These are phyloP conservation scores for Fusarium robinianum DNA, from an alignment of 2,329 filamentous ascomycete species.

Conservation along the genomic window DNA sequence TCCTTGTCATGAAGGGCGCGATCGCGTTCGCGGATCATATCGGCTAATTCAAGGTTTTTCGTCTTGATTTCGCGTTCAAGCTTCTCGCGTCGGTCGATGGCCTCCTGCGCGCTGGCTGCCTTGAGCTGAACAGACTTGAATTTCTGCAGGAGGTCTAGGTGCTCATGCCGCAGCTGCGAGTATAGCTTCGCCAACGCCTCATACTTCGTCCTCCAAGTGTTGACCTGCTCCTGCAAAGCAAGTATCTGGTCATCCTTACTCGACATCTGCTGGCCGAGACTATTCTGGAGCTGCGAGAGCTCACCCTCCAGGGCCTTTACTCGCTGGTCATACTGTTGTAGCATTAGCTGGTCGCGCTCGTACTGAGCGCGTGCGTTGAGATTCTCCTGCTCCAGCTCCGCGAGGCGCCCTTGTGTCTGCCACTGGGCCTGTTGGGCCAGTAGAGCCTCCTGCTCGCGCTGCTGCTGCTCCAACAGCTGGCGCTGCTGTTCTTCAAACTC, in stretches of 20 bases:
- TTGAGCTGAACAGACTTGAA: conserved; percentile 97
- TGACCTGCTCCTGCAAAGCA: conserved; percentile 93
- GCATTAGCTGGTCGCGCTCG: conserved; percentile 94
- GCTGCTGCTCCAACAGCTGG: conserved; percentile 83
- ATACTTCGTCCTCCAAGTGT: conserved; percentile 97
- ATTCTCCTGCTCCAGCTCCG: conserved; percentile 94
- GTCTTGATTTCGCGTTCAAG: conserved; percentile 98
- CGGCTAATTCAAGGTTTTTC: conserved; percentile 97
- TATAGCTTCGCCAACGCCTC: conserved; percentile 96
- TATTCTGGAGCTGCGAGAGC: conserved; percentile 78
- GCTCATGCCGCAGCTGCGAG: conserved; percentile 92
- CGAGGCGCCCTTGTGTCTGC: conserved; percentile 94
- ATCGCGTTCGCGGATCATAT: conserved; percentile 98
- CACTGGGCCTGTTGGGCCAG: conserved; percentile 86
- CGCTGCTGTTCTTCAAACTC: conserved; percentile 98
- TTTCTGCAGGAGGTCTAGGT: conserved; percentile 91
- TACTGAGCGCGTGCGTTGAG: conserved; percentile 93
- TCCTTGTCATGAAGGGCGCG: conserved; percentile 93
- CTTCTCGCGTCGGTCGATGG: conserved; percentile 92
- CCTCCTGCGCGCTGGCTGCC: conserved; percentile 94
- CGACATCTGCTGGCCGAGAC: conserved; percentile 79
- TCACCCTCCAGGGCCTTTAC: conserved; percentile 93
- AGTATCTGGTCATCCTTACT: conserved; percentile 96
- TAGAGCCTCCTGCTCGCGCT: conserved; percentile 87
- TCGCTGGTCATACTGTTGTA: conserved; percentile 93